A percentile compares a stretch with the other conserved stretches of the same genome.
These are phyloP conservation scores for Rhizopus microsporus DNA, from an alignment of 371 early-diverging fungal genomes.

Conservation along the genomic window DNA sequence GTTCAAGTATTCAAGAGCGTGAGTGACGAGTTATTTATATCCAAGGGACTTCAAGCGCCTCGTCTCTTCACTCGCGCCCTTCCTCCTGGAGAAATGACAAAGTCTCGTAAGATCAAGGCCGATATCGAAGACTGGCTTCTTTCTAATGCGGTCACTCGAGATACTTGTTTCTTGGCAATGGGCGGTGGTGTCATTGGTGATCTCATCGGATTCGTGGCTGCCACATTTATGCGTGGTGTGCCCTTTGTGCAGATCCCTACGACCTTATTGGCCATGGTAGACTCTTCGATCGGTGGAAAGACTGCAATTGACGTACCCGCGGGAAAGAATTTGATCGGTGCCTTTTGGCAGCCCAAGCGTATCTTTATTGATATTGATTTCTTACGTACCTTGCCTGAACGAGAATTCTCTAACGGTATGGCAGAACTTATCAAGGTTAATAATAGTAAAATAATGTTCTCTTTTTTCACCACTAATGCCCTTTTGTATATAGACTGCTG, in stretches of 20 bases:
- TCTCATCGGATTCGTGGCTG: conserved; percentile 92
- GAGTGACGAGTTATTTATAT: conserved; percentile 23
- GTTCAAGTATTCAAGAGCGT: conserved; percentile 45
- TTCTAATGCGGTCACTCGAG: conserved; percentile 84
- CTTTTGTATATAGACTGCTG: conserved; percentile 69
- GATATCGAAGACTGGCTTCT: conserved; percentile 93
- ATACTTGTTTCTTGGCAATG: conserved; percentile 91
- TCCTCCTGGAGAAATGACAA: conserved; percentile 90
- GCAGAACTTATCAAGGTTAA: conserved; percentile 92
- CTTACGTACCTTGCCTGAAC: conserved; percentile 84
- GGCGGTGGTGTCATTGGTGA: conserved; percentile 99
- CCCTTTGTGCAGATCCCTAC: conserved; percentile 94
- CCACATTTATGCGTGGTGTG: conserved; percentile 98
- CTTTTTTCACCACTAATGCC: background rate
- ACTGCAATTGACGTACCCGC: conserved; percentile 95
- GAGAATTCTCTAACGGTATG: conserved; percentile 97
- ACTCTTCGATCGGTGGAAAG: conserved; percentile 97
- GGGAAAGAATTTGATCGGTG: conserved; percentile 96
- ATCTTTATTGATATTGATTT: conserved; percentile 91
- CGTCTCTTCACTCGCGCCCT: conserved; percentile 80
- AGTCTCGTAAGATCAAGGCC: conserved; percentile 87
- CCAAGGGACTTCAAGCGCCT: conserved; percentile 37
- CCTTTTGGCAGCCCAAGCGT: conserved; percentile 95
- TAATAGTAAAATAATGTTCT: background rate
- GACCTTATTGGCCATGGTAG: conserved; percentile 96